Conservation (phyloP, 768 basidiomycete species). For the Coprinopsis strossmayeri region DNA sequence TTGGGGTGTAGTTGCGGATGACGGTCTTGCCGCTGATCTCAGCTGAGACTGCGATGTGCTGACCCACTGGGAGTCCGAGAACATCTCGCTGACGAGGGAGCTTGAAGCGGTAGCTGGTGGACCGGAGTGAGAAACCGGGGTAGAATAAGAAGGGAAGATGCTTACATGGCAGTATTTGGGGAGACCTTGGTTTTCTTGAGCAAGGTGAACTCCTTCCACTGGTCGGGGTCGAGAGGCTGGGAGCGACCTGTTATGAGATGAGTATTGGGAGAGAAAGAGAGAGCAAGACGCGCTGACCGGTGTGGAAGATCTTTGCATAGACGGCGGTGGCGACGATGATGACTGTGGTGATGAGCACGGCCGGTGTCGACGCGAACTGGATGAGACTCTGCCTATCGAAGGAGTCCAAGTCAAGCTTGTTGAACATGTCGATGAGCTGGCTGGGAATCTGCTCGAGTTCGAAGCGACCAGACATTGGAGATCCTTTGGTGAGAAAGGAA, state of each 20-base stretch:
- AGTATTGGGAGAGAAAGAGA: neutral
- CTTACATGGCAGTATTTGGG: conserved; percentile 93
- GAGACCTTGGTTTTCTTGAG: conserved; percentile 78
- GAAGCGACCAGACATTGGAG: conserved; percentile 13
- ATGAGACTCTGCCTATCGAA: conserved; percentile 31
- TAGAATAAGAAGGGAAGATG: conserved; percentile 9
- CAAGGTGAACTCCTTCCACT: conserved; percentile 82
- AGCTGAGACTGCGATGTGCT: conserved; percentile 90
- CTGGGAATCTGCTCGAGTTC: conserved; percentile 17
- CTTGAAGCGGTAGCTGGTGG: conserved; percentile 80
- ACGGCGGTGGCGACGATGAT: conserved; percentile 43
- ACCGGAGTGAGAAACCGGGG: conserved; percentile 1
- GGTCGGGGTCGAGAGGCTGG: conserved; percentile 65
- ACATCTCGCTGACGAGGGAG: conserved; percentile 68
- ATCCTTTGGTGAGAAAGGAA: conserved; percentile 35
- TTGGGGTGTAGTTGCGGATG: conserved; percentile 91
- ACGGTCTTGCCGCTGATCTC: conserved; percentile 89
- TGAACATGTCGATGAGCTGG: conserved; percentile 9
- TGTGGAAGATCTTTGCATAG: conserved; percentile 46
- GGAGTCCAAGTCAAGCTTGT: conserved; percentile 18
- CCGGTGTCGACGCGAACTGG: conserved; percentile 10
- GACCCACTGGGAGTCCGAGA: conserved; percentile 92
- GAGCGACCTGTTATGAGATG: conserved; percentile 36
- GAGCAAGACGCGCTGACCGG: conserved; percentile 23
- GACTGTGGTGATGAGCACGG: conserved; percentile 38